Evolutionary conservation across 2,329 filamentous ascomycete species (phyloP), one percentile per base, ranked within the genome.

Genomic region (Cladosporium sp.): DNA sequence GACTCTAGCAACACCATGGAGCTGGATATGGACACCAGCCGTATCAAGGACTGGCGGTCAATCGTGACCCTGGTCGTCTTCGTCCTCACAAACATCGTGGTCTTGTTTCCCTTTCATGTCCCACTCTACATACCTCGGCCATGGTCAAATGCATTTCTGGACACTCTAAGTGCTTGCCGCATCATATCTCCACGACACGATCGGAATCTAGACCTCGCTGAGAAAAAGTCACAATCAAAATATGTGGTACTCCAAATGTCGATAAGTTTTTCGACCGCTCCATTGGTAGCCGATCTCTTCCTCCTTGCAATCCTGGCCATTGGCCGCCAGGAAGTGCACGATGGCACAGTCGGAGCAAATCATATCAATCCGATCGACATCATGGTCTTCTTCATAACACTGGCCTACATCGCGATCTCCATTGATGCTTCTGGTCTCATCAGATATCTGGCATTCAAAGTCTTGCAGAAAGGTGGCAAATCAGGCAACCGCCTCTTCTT

Each of bases 321-420:
- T 72, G 88, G 88, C 1, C 79, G 83, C 26, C 70, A 84, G 65
- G 90, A 92, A 77, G 88, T 92, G 0, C 80, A 85, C n/a, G 89
- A 86, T 71, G 90, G 90, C 1, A 91, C 87, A 0, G 76, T 90
- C 8, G 89, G 89, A 0, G 81, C 87, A 1, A 80, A 90, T 71
- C 81, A 87, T 72, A 92, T 92, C 70, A 81, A 82, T 2, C 90
- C 90, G 0, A 83, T 90, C 70, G 89, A 92, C 67, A 91, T 92
- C 68, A 91, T 92, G 88, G 78, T 83, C 18, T 92, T 92, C 78
- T 92, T 92, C 78, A 80, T 92, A 52, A 90, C 88, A 0, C 75
- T 91, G 52, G 90, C 90, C 2, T 92, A 92, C 71, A 91, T 92
- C 67, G 90, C 90, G 57, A 91, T 92, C 55, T 92, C 89, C 0